Percentiles rank a stretch among this genome's conserved stretches.
Conservation (phyloP, 768 basidiomycete genomes). For the Cystobasidium ongulense region DNA sequence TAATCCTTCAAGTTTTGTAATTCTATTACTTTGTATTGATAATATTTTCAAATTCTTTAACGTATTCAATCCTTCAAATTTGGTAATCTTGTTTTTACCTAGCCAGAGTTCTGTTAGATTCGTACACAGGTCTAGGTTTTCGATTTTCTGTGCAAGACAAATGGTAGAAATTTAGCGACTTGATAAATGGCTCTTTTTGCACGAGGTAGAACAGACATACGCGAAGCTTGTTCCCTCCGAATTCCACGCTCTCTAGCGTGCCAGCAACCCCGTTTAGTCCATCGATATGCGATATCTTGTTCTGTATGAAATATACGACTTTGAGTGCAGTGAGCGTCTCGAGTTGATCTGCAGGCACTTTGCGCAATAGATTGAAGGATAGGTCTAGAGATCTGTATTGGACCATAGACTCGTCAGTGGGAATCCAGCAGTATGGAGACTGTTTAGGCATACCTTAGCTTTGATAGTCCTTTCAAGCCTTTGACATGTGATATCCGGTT, state of each 20-base stretch:
- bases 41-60: conserved; percentile 72
- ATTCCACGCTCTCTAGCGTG: conserved; percentile 70
- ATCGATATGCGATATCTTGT: conserved; percentile 74
- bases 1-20: conserved; percentile 75
- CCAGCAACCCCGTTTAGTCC: conserved; percentile 55
- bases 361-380: conserved; percentile 86
- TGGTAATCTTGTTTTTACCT: conserved; percentile 92
- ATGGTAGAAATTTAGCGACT: background rate
- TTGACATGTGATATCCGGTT: conserved; percentile 76
- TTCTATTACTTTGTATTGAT: conserved; percentile 78
- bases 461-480: conserved; percentile 53
- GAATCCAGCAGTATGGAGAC: too few species aligned
- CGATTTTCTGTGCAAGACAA: conserved; percentile 60
- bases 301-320: conserved; percentile 90
- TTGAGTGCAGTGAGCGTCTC: conserved; percentile 50
- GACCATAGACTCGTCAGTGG: background rate
- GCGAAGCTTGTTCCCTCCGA: conserved; percentile 86
- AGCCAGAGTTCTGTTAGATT: conserved; percentile 90
- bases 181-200: background rate
- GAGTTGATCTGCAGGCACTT: conserved; percentile 54
- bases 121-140: conserved; percentile 64
- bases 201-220: conserved; percentile 57
- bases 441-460: conserved; percentile 48
- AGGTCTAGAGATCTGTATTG: conserved; percentile 66
- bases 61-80: conserved; percentile 67